Conservation (phyloP, 805 yeast genomes). For the Geotrichum ghanense region DNA sequence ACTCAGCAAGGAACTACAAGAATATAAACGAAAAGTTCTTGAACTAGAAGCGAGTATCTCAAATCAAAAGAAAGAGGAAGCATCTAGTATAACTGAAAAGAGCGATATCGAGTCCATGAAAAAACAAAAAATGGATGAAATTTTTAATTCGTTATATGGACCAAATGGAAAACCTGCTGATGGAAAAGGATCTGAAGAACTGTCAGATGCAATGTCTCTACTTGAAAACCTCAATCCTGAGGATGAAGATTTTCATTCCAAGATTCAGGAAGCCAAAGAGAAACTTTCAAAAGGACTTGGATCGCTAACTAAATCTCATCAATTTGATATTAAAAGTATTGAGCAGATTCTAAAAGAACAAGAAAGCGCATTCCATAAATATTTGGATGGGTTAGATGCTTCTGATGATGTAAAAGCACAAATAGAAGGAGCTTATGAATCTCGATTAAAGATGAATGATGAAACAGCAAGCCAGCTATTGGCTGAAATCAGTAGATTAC, state of each 20-base stretch:
- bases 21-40: slow-evolving; percentile 7
- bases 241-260: background rate
- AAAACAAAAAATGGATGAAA: background rate
- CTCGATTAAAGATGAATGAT: slow-evolving; percentile 6
- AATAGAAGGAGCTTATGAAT: slow-evolving; percentile 5
- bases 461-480: slow-evolving; percentile 10
- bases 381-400: background rate
- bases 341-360: background rate
- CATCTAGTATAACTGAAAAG: slow-evolving; percentile 6
- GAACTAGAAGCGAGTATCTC: slow-evolving; percentile 5
- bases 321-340: background rate
- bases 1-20: slow-evolving; percentile 9
- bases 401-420: background rate
- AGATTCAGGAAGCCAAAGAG: background rate
- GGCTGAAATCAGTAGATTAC: slow-evolving; percentile 8
- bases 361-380: background rate
- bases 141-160: background rate
- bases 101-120: slow-evolving; percentile 5
- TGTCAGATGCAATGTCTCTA: background rate
- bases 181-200: background rate
- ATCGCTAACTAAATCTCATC: background rate
- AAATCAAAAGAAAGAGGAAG: slow-evolving; percentile 9
- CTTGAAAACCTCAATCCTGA: background rate
- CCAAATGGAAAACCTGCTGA: background rate
- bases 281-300: background rate